Conservation (phyloP, 768 basidiomycete genomes). For the Suillus tomentosus region DNA sequence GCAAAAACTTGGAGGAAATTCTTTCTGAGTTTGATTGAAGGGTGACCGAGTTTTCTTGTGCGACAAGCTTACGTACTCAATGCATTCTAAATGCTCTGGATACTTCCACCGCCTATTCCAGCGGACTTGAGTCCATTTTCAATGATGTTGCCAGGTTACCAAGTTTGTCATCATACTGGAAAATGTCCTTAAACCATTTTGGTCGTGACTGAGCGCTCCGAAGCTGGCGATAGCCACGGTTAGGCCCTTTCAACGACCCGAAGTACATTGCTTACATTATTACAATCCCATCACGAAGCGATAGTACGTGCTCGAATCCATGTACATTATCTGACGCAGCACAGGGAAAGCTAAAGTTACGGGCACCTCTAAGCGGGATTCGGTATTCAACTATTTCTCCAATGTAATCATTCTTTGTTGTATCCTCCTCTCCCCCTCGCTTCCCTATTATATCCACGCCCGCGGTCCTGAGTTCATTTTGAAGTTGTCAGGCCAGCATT, state of each 20-base stretch:
- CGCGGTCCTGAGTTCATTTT: not conserved
- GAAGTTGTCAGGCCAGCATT: not conserved
- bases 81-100: not conserved
- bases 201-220: not conserved
- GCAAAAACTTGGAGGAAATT: not conserved
- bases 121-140: not conserved
- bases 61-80: not conserved
- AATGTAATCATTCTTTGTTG: not conserved
- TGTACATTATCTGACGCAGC: not conserved
- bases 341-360: not conserved
- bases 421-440: not conserved
- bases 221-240: not conserved
- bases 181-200: not conserved
- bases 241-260: not conserved
- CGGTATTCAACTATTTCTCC: not conserved
- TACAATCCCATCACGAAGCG: not conserved
- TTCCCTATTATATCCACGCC: not conserved
- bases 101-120: not conserved
- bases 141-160: not conserved
- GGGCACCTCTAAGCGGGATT: not conserved
- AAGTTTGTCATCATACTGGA: not conserved
- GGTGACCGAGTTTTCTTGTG: too few relatives aligned
- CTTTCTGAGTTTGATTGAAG: not conserved
- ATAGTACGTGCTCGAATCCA: not conserved
- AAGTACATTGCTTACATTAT: not conserved